A percentile compares a stretch with the other conserved stretches of the same genome.
Conservation (phyloP, 805 yeast species). For the Nakazawaea ishiwadae region DNA sequence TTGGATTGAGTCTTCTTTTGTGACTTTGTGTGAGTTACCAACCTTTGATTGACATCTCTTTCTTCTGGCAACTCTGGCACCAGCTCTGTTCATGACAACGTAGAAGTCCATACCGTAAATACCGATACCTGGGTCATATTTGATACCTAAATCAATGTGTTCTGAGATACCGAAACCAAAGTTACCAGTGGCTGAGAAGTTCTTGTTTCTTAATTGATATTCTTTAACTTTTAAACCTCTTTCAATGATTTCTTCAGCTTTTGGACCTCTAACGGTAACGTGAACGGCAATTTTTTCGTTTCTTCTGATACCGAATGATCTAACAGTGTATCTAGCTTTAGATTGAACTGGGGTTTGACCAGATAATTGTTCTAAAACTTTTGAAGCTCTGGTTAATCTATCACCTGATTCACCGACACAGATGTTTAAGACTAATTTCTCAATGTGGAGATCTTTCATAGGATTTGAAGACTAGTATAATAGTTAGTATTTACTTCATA, state of each 20-base stretch:
- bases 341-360: slow-evolving; percentile 99
- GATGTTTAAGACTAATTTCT: slow-evolving; percentile 98
- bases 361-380: slow-evolving; percentile 98
- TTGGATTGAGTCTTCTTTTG: slow-evolving; percentile 88
- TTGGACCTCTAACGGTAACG: slow-evolving; percentile 99
- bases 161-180: slow-evolving; percentile 99
- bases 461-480: slow-evolving; percentile 61
- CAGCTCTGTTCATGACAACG: slow-evolving; percentile 99
- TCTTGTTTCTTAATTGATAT: slow-evolving; percentile 89
- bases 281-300: slow-evolving; percentile 99
- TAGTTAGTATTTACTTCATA: not conserved
- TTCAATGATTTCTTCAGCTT: slow-evolving; percentile 99
- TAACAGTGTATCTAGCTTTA: slow-evolving; percentile 99
- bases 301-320: slow-evolving; percentile 99
- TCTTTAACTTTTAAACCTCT: slow-evolving; percentile 99
- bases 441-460: slow-evolving; percentile 99
- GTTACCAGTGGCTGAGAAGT: slow-evolving; percentile 99
- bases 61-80: slow-evolving; percentile 98
- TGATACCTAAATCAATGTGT: slow-evolving; percentile 99
- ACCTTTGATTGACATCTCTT: slow-evolving; percentile 87
- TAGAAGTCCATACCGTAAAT: slow-evolving; percentile 99
- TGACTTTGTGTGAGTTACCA: slow-evolving; percentile 90
- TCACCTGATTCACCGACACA: slow-evolving; percentile 99
- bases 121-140: slow-evolving; percentile 99
- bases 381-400: slow-evolving; percentile 99